Base-by-base conservation (phyloP, 192 early-diverging fungal genomes). In the Umbelopsis isabellina region DNA sequence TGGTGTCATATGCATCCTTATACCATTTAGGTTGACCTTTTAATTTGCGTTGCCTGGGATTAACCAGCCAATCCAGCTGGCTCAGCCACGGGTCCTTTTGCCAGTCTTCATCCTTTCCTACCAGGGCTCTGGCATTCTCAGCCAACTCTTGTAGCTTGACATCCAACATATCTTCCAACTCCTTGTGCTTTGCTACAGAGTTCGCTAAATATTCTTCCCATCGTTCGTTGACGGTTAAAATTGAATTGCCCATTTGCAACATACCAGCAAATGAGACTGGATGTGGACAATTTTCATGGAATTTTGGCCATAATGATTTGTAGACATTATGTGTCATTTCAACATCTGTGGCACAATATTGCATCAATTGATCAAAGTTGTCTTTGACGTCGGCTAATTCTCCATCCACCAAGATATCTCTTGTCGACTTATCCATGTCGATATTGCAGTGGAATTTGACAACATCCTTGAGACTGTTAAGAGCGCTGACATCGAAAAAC, bases 221-320 rank as follows among this genome's bases (percentile, higher is more conserved):
- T 30, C 84, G 85, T n/a, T 85, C 77, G 35, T 89, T 87, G 13
- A 92, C 91, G 0, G 97, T 89, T 66, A 99, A 70, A 73, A 93
- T 95, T 4, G 88, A 88, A 44, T 86, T 90, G 5, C 92, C 89
- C 94, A 99, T 97, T 48, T 91, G 86, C 61, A 97, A 61, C 72
- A 94, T 91, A 0, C 97, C 97, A 3, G 91, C 90, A 82, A 99
- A 95, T 33, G 95, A 95, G 44, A 90, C 93, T 3, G 96, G 95
- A 69, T 97, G 96, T 16, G 97, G 97, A 70, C 96, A 98, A 49
- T 94, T 93, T 21, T 83, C 47, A 21, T 78, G 69, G 74, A 91
- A 99, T 41, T 79, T 80, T 21, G 92, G 91, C 2, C 92, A 88
- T 2, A 94, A 85, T 25, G 71, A 68, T 48, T 79, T 75, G 67